Percentiles rank a stretch among this genome's conserved stretches.
Evolutionary conservation across 2,329 filamentous ascomycete genomes (phyloP).

Genomic region (Fusarium mundagurra): DNA sequence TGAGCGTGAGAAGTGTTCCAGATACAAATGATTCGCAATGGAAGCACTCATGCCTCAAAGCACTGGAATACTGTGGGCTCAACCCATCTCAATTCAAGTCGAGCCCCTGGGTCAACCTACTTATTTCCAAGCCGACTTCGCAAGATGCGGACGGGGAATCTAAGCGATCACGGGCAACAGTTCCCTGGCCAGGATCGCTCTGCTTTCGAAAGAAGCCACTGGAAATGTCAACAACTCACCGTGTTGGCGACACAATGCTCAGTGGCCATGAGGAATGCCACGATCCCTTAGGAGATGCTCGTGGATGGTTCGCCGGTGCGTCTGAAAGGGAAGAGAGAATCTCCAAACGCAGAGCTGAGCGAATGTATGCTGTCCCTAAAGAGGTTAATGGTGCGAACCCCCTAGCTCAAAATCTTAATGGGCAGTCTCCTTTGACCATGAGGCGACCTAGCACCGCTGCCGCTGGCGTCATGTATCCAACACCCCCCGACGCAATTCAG

Average conservation of each 20-base stretch:
- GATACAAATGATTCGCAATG: constrained; percentile 57
- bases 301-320: constrained; percentile 57
- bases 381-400: constrained; percentile 57
- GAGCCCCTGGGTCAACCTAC: constrained; percentile 62
- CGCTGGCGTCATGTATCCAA: constrained; percentile 73
- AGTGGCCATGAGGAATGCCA: constrained; percentile 54
- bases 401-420: constrained; percentile 55
- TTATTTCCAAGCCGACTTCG: constrained; percentile 57
- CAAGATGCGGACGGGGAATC: constrained; percentile 55
- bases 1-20: constrained; percentile 53
- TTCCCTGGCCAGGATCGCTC: constrained; percentile 65
- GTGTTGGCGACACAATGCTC: constrained; percentile 52
- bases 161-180: constrained; percentile 54
- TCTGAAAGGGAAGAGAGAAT: constrained; percentile 59
- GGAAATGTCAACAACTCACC: constrained; percentile 52
- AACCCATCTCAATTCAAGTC: constrained; percentile 54
- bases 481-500: constrained; percentile 74
- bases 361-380: constrained; percentile 53
- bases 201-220: constrained; percentile 62
- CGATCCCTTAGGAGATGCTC: constrained; percentile 60
- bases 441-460: constrained; percentile 60
- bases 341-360: constrained; percentile 61
- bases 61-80: constrained; percentile 62
- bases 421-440: constrained; percentile 61
- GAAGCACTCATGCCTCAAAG: constrained; percentile 61